Percentiles rank a stretch among this genome's conserved stretches.
These are phyloP conservation scores for Keithomyces neogunnii DNA, from an alignment of 2,329 filamentous ascomycete genomes.

Conservation along the genomic window DNA sequence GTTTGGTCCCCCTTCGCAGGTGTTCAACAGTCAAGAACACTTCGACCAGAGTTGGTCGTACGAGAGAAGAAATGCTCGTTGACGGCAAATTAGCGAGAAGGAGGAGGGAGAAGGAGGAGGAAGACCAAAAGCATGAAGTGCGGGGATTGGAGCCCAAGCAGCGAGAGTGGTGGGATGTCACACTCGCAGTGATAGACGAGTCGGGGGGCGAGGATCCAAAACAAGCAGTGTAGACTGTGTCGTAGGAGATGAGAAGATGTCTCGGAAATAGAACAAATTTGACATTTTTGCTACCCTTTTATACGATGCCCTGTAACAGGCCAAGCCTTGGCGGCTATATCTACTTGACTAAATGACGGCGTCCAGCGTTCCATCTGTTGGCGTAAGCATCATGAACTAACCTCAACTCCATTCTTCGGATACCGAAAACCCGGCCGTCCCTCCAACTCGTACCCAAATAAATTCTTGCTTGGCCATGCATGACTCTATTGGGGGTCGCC, in stretches of 20 bases:
- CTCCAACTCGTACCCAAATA: not conserved
- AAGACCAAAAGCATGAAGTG: slow-evolving; percentile 21
- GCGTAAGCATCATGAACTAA: not conserved
- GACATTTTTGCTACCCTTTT: too few relatives aligned
- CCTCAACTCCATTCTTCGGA: not conserved
- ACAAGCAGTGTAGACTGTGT: not conserved
- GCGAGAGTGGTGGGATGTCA: slow-evolving; percentile 22
- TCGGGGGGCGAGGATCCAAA: not conserved
- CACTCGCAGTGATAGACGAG: slow-evolving; percentile 8
- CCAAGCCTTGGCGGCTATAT: not conserved
- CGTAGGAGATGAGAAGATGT: not conserved
- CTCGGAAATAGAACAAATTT: not conserved
- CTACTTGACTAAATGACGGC: not conserved
- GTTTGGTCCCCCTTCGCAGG: not conserved
- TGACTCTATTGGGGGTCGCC: not conserved
- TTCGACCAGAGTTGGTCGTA: slow-evolving; percentile 29
- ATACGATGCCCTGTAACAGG: not conserved
- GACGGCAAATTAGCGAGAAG: slow-evolving; percentile 39
- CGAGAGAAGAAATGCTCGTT: slow-evolving; percentile 42
- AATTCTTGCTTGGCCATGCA: not conserved
- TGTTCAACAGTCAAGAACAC: slow-evolving; percentile 5
- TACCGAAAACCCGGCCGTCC: not conserved
- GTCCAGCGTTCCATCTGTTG: not conserved
- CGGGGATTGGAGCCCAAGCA: slow-evolving; percentile 9
- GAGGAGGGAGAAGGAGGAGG: slow-evolving; percentile 39